Conservation (phyloP, 495 filamentous ascomycete species). For the Annulohypoxylon stygium region DNA sequence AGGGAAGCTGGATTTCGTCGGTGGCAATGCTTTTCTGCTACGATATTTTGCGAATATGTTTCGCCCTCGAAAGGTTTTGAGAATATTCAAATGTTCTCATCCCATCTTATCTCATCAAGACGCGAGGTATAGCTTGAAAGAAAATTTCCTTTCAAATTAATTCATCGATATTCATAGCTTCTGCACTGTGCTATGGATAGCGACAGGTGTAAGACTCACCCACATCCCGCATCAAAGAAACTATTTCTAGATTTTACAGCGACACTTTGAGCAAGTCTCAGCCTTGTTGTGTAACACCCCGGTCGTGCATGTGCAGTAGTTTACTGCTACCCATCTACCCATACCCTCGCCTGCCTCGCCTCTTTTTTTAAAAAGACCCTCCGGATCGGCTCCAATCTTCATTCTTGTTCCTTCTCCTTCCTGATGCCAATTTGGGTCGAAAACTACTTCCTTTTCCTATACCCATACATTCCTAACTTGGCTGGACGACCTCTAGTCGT, state of each 20-base stretch:
- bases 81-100: neutral
- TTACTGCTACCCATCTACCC: slow-evolving; percentile 37
- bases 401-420: slow-evolving; percentile 42
- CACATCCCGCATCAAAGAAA: slow-evolving; percentile 33
- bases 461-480: slow-evolving; percentile 20
- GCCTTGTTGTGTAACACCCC: slow-evolving; percentile 47
- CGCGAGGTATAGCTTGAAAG: slow-evolving; percentile 26
- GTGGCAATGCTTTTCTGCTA: slow-evolving; percentile 41
- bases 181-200: slow-evolving; percentile 37
- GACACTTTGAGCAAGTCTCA: slow-evolving; percentile 43
- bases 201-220: slow-evolving; percentile 38
- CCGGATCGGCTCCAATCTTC: slow-evolving; percentile 28
- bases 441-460: slow-evolving; percentile 4
- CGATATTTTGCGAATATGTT: slow-evolving; percentile 3
- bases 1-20: slow-evolving; percentile 34
- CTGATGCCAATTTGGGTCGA: slow-evolving; percentile 44
- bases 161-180: slow-evolving; percentile 5
- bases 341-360: slow-evolving; percentile 31
- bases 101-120: neutral
- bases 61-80: slow-evolving; percentile 23
- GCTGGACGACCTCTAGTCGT: slow-evolving; percentile 31
- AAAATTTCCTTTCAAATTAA: neutral
- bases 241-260: slow-evolving; percentile 44
- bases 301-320: slow-evolving; percentile 41
- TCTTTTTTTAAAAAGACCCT: slow-evolving; percentile 42